phyloP scores from a whole-genome alignment of 2,329 filamentous ascomycete genomes.

The Sordariomycetes sp. region DNA sequence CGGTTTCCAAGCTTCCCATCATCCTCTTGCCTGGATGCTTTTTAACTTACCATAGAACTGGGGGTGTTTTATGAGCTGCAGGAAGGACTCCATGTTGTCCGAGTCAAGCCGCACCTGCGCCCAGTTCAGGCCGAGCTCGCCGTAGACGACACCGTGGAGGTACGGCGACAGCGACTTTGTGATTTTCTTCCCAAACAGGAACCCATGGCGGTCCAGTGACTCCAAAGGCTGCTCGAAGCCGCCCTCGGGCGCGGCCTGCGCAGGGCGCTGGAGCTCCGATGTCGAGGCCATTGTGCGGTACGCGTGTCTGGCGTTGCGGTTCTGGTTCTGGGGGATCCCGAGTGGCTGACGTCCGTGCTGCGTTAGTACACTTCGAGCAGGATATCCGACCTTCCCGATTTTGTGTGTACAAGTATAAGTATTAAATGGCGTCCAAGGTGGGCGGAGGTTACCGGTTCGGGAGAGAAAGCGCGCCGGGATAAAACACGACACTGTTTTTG shows the following conservation, averaged over 20 bases:
- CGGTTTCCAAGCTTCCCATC: neutral
- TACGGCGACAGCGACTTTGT: constrained; percentile 40
- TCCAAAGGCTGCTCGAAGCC: constrained; percentile 6
- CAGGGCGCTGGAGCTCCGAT: neutral
- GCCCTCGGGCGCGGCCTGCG: neutral
- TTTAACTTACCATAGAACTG: constrained; percentile 43
- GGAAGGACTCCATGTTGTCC: constrained; percentile 30
- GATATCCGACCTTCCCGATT: neutral
- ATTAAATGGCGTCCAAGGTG: neutral
- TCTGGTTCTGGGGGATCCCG: neutral
- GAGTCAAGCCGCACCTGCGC: constrained; percentile 39
- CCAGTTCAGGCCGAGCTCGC: constrained; percentile 34
- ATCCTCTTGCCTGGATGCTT: neutral
- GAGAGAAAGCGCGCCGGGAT: too few relatives aligned
- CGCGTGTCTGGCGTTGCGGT: neutral
- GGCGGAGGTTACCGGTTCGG: too few relatives aligned
- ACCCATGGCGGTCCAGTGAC: constrained; percentile 30
- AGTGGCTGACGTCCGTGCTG: neutral
- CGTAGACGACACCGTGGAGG: constrained; percentile 39
- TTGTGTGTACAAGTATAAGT: neutral
- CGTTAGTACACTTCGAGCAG: neutral
- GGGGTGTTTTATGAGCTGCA: constrained; percentile 38
- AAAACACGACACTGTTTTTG: too few relatives aligned
- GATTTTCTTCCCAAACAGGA: constrained; percentile 44
- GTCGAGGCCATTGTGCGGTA: neutral